A percentile compares a stretch with the other conserved stretches of the same genome.
Conservation (phyloP, 371 early-diverging fungal genomes). For the Mucor piriformis region DNA sequence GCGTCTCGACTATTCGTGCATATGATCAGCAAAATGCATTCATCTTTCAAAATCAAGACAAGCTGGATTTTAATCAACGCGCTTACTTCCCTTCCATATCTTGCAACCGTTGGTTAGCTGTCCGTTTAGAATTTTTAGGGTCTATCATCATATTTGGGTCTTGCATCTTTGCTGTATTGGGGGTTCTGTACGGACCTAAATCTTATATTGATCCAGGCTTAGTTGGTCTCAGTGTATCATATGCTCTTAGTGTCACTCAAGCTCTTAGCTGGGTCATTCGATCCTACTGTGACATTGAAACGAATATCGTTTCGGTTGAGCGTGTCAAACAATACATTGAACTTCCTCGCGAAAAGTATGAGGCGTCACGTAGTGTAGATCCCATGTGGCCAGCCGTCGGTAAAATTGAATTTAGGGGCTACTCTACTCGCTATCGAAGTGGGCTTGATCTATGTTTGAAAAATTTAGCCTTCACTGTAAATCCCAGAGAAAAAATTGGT, state of each 20-base stretch:
- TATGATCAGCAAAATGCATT: constrained; percentile 76
- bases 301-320: constrained; percentile 84
- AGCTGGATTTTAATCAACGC: constrained; percentile 78
- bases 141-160: constrained; percentile 69
- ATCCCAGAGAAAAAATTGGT: constrained; percentile 82
- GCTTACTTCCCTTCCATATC: constrained; percentile 81
- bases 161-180: constrained; percentile 65
- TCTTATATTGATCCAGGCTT: constrained; percentile 68
- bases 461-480: constrained; percentile 67
- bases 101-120: constrained; percentile 90
- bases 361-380: constrained; percentile 44
- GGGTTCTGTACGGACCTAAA: constrained; percentile 39
- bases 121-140: constrained; percentile 84
- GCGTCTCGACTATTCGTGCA: constrained; percentile 84
- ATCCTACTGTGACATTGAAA: constrained; percentile 54
- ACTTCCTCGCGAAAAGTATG: constrained; percentile 79
- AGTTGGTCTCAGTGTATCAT: constrained; percentile 85
- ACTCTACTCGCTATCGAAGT: constrained; percentile 67
- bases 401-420: constrained; percentile 66
- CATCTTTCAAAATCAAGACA: constrained; percentile 67
- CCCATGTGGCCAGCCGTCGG: constrained; percentile 67
- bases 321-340: constrained; percentile 88
- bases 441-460: constrained; percentile 72
- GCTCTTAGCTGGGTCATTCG: constrained; percentile 88
- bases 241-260: constrained; percentile 83